Conservation (phyloP, 345 rosid species). For the Lumnitzera littorea region DNA sequence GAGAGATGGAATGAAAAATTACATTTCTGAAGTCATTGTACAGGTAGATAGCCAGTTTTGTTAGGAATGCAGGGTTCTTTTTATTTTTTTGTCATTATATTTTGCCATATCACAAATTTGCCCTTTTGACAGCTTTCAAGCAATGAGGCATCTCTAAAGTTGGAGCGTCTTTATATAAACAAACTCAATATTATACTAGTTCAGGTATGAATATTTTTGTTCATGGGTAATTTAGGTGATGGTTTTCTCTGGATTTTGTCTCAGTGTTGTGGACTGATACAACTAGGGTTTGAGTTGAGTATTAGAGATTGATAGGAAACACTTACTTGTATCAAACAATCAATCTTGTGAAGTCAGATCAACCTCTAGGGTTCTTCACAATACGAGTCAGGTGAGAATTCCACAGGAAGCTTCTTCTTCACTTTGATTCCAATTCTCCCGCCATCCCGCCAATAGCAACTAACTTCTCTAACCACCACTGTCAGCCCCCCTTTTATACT, state of each 20-base stretch:
- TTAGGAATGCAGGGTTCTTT: neutral
- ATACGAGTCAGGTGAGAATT: too few species aligned
- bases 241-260: neutral
- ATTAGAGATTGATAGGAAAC: too few species aligned
- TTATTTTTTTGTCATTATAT: slow-evolving; percentile 4
- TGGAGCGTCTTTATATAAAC: slow-evolving; percentile 89
- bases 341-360: too few species aligned
- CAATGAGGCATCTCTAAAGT: slow-evolving; percentile 71
- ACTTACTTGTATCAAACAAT: too few species aligned
- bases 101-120: neutral
- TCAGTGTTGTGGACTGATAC: neutral
- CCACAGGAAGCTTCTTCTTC: too few species aligned
- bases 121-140: slow-evolving; percentile 61
- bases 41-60: slow-evolving; percentile 41
- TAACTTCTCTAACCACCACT: too few species aligned
- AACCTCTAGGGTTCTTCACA: too few species aligned
- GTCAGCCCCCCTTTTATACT: too few species aligned
- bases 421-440: too few species aligned
- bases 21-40: slow-evolving; percentile 97
- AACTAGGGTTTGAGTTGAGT: too few species aligned
- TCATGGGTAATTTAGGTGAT: neutral
- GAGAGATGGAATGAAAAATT: slow-evolving; percentile 98
- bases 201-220: slow-evolving; percentile 47
- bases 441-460: too few species aligned
- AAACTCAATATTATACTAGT: slow-evolving; percentile 90